Evolutionary conservation across 306 rosid genomes (phyloP).

Genomic region (Casuarina equisetifolia): DNA sequence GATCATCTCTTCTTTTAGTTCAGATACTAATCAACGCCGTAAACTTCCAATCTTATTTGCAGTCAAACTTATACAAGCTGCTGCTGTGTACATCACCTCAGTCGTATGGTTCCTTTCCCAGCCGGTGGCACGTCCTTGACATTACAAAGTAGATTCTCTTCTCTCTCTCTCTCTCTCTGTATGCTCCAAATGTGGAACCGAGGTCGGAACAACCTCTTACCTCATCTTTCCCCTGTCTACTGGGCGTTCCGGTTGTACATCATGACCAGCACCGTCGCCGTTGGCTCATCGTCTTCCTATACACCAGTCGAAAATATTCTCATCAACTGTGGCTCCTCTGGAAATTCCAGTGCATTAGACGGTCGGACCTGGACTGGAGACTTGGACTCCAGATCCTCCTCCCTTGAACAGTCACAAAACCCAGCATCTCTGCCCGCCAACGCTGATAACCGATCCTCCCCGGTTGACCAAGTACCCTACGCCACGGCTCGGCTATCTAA

Average conservation of each 20-base stretch:
- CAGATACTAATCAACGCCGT: too few relatives aligned
- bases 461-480: conserved; percentile 33
- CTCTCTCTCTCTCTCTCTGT: too few relatives aligned
- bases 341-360: neutral
- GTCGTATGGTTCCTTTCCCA: too few relatives aligned
- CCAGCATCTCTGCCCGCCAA: neutral
- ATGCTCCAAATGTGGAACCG: too few relatives aligned
- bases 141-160: neutral
- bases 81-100: neutral
- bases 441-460: neutral
- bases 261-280: neutral
- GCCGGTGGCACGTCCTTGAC: too few relatives aligned
- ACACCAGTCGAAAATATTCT: conserved; percentile 2
- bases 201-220: too few relatives aligned
- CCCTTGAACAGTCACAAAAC: neutral
- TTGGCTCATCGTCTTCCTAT: neutral
- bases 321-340: conserved; percentile 16
- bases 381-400: neutral
- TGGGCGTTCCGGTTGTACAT: neutral
- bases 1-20: too few relatives aligned
- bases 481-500: conserved; percentile 37
- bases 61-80: too few relatives aligned
- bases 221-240: conserved; percentile 22
- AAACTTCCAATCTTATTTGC: too few relatives aligned
- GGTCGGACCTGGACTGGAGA: conserved; percentile 13